Base-by-base conservation (phyloP, 495 filamentous ascomycete species). In the Glonium stellatum region DNA sequence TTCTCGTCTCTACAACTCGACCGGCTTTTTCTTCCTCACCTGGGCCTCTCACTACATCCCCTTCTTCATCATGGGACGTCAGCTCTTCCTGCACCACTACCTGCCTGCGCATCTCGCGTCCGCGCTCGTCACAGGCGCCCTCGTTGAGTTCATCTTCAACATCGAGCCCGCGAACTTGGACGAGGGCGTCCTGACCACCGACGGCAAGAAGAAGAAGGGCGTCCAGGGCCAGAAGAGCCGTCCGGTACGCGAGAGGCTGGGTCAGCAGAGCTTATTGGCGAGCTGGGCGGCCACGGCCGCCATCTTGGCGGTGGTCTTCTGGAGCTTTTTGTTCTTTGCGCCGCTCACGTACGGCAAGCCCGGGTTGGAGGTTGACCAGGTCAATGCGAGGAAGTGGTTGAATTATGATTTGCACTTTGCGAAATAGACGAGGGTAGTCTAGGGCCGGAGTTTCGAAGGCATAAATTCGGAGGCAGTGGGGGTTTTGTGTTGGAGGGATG, bases 321-420 rank as follows among this genome's bases (percentile, higher is more conserved):
- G 84, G 61, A 83, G 90, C 58, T 98, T 92, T 83, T 84, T 83
- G 71, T 97, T 91, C 80, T 98, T 92, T 78, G 80, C 92, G 54
- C 93, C 93, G 21, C 75, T 98, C 70, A 98, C 93, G 11, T 97
- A 97, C 72, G 93, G 93, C 22, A 90, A 87, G 58, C 93, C 93
- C 1, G 95, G 93, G n/a, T 80, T 98, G 73, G 84, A 76, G 59
- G 85, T 92, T 10, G 84, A 85, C 10, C 79, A 89, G 67, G 91
- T 98, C 44, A 71, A 86, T 55, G 83, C 88, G 52, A 83, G 93
- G 73, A 96, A 96, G 77, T 98, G 91, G 93, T 77, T 97, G 69
- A 86, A 87, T 49, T 98, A 98, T 72, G 93, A 98, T 75, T 80
- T 98, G 72, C 93, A 98, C 77, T 98, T 97, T 76, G 93, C 93